phyloP scores from a whole-genome alignment of 768 basidiomycete genomes.

The Boletus reticulatus region DNA sequence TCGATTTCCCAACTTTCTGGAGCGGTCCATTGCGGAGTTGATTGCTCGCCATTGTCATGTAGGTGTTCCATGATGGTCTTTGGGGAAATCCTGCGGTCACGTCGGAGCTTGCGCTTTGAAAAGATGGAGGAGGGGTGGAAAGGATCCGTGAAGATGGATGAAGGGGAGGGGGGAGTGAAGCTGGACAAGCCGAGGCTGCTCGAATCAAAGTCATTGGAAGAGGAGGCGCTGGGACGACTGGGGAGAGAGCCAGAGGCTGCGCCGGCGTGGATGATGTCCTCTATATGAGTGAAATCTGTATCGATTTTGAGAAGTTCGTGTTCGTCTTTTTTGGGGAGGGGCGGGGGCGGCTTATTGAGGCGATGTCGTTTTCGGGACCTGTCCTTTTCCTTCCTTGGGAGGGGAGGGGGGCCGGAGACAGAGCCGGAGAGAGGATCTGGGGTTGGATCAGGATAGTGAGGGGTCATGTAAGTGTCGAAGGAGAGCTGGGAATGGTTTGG shows the following conservation, averaged over 20 bases:
- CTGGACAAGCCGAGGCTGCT: conserved; percentile 40
- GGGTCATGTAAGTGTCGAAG: conserved; percentile 18
- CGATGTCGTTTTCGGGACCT: conserved; percentile 16
- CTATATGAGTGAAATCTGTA: conserved; percentile 57
- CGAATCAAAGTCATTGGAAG: conserved; percentile 17
- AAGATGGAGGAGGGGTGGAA: conserved; percentile 25
- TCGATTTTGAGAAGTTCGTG: conserved; percentile 13
- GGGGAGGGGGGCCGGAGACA: conserved; percentile 5
- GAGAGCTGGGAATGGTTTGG: conserved; percentile 34
- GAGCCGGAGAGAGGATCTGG: conserved; percentile 7
- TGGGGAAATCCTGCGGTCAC: conserved; percentile 50
- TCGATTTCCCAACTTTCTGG: conserved; percentile 80
- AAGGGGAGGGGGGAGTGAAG: conserved; percentile 38
- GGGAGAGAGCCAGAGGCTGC: conserved; percentile 3
- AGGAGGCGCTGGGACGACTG: conserved; percentile 20
- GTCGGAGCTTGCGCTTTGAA: conserved; percentile 23
- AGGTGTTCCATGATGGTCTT: conserved; percentile 34
- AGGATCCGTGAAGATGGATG: conserved; percentile 36
- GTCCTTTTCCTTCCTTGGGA: conserved; percentile 30
- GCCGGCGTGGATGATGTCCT: conserved; percentile 67
- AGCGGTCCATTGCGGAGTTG: conserved; percentile 53
- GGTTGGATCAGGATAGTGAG: neutral
- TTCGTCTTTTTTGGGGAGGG: conserved; percentile 28
- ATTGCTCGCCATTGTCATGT: conserved; percentile 8
- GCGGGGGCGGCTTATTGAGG: conserved; percentile 21